Percentiles rank a stretch among this genome's conserved stretches.
Conservation (phyloP, 805 yeast genomes). For the Candida berthetii region DNA sequence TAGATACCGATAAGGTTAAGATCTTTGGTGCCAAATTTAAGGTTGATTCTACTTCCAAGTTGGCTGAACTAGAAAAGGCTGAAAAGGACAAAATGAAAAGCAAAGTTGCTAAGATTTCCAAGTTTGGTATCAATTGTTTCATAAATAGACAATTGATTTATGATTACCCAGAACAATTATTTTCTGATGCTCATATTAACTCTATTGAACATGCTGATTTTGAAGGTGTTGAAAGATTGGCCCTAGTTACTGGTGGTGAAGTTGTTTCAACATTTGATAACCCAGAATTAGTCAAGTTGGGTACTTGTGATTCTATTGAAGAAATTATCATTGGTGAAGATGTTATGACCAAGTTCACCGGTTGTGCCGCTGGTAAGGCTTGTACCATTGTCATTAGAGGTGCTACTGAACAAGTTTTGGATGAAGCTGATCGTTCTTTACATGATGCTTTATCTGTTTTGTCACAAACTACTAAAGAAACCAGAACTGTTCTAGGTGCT, state of each 20-base stretch:
- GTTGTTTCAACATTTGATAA: constrained; percentile 94
- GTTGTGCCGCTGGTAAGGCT: constrained; percentile 92
- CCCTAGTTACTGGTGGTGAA: constrained; percentile 97
- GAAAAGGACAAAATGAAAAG: constrained; percentile 89
- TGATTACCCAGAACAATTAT: constrained; percentile 96
- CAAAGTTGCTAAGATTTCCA: constrained; percentile 84
- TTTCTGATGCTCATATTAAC: constrained; percentile 81
- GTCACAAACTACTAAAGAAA: constrained; percentile 89
- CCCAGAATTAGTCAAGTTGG: constrained; percentile 81
- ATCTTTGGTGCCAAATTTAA: constrained; percentile 97
- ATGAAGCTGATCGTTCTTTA: constrained; percentile 93
- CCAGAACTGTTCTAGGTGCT: constrained; percentile 81
- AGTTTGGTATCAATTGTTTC: constrained; percentile 82
- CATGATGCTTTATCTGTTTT: constrained; percentile 96
- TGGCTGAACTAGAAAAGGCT: constrained; percentile 89
- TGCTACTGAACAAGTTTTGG: constrained; percentile 94
- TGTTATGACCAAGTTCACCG: constrained; percentile 85
- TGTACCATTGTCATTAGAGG: constrained; percentile 95
- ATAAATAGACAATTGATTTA: constrained; percentile 95
- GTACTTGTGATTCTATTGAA: constrained; percentile 84
- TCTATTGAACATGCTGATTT: constrained; percentile 98
- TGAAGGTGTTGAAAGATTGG: constrained; percentile 94
- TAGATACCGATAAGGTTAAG: constrained; percentile 97
- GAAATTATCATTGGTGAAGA: constrained; percentile 94
- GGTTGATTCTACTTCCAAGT: constrained; percentile 90